Base-by-base conservation (phyloP, 768 basidiomycete genomes). In the Lentinula raphanica region DNA sequence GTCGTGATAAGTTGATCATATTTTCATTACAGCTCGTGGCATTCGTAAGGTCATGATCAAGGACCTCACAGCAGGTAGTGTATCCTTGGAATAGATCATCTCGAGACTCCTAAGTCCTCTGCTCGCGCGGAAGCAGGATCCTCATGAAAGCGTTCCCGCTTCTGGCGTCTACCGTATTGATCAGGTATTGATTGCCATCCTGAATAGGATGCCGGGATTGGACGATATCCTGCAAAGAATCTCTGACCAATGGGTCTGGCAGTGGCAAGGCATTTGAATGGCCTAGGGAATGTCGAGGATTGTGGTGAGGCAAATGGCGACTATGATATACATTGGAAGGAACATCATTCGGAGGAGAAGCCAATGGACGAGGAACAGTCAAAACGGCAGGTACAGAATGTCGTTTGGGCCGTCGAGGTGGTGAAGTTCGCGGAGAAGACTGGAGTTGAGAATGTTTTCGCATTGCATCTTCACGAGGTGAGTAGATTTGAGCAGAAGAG, bases 401-500 rank as follows among this genome's bases (percentile, higher is more conserved):
- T 13, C 36, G 32, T 15, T 39, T 53, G 13, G 51, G 12, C 35
- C 17, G 51, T 21, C 13, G 32, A 39, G 29, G 51, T 8, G 25
- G 51, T 58, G 61, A 19, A 58, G 40, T 55, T 21, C 58, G 60
- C 11, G 58, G 56, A 46, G 48, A 56, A 27, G 60, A 55, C 27
- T 61, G 62, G n/a, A 56, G 46, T 50, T 60, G 62, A 19, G 48
- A 31, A 39, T 56, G 58, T 35, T 40, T 42, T 28, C 54, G 60
- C 8, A 59, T 54, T 12, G 59, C 50, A 3, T 58, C 58, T 35
- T 60, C 60, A 3, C 31, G 53, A 11, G 59, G 59, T 2, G 62
- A 63, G 51, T 61, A 59, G 2, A 65, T 23, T 42, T 62, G 64
- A 6, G 64, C 66, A 32, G 64, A 64, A 39, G 53, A 56, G 12